Evolutionary conservation across 73 alveolate species (phyloP), one percentile per base, ranked within the genome.

Genomic region (Breviolum minutum): DNA sequence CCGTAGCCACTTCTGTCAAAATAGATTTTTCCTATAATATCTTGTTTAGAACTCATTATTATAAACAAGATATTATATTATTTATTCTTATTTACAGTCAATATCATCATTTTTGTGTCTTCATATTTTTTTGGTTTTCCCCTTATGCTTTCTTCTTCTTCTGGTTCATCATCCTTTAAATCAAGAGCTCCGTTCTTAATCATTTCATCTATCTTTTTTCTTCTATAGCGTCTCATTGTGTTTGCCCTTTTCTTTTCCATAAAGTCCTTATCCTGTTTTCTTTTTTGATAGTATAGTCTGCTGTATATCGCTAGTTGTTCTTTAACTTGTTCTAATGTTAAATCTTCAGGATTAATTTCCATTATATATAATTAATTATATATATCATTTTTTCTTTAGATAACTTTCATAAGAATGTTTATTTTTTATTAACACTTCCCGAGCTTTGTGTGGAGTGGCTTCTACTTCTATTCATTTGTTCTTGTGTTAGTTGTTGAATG

Each of bases 1-100:
- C 93, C 93, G n/a, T 61, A 84, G 19, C 93, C 93, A 7, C 60
- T 8, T 22, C 93, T 84, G 62, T 84, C 68, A 48, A 40, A 40
- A 14, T 40, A 22, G 71, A 26, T 40, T 32, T 29, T 29, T 27
- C 48, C 48, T 70, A 14, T 84, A 40, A 3, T 14, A 7, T 48
- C 64, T 63, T 86, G 66, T 19, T 81, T 16, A 8, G 48, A 13
- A 40, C 24, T 48, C 89, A 81, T 48, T 40, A 16, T 13, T 81
- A 40, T 14, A 30, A n/a, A n/a, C 29, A 16, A 12, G 22, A 27
- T 77, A 9, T 77, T 71, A 20, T 8, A 20, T 17, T 22, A 19
- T 73, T 22, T 19, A 73, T 5, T 9, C 1, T 73, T 24, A 7
- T 73, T 73, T 32, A 73, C 48, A 7, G 16, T 73, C 5, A 73